Evolutionary conservation across 148 eudicot genomes (phyloP).

Genomic region (Fagopyrum esculentum): DNA sequence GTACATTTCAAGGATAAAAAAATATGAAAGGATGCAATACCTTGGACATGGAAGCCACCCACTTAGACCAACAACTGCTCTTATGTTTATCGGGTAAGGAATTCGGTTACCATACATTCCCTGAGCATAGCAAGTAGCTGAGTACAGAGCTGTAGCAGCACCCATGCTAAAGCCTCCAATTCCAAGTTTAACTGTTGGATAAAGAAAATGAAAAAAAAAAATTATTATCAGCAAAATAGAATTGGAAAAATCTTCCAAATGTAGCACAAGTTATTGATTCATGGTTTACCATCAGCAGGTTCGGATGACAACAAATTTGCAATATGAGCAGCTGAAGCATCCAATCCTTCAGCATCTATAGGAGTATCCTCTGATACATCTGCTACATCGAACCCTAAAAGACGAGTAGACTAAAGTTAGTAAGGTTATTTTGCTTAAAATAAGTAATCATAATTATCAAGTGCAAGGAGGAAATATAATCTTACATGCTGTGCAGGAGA

Average conservation of each 20-base stretch:
- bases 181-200: conserved; percentile 74
- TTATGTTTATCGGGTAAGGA: conserved; percentile 62
- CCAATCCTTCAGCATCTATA: conserved; percentile 91
- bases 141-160: conserved; percentile 79
- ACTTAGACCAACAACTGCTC: conserved; percentile 73
- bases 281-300: conserved; percentile 67
- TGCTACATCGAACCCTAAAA: conserved; percentile 79
- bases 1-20: not conserved
- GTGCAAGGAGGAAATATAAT: conserved; percentile 3
- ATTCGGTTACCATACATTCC: conserved; percentile 74
- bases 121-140: conserved; percentile 81
- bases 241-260: conserved; percentile 3
- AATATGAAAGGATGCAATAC: conserved; percentile 22
- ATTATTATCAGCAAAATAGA: not conserved
- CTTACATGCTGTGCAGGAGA: conserved; percentile 92
- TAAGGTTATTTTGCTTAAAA: not conserved
- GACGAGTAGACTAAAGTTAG: not conserved
- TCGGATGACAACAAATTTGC: conserved; percentile 89
- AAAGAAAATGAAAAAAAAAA: not conserved
- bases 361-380: conserved; percentile 83
- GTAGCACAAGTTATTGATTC: not conserved
- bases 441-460: not conserved
- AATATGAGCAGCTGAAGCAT: conserved; percentile 83
- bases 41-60: conserved; percentile 97
- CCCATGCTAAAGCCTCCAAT: conserved; percentile 99